Conservation (phyloP, 768 basidiomycete genomes). For the Mycena capillaripes region DNA sequence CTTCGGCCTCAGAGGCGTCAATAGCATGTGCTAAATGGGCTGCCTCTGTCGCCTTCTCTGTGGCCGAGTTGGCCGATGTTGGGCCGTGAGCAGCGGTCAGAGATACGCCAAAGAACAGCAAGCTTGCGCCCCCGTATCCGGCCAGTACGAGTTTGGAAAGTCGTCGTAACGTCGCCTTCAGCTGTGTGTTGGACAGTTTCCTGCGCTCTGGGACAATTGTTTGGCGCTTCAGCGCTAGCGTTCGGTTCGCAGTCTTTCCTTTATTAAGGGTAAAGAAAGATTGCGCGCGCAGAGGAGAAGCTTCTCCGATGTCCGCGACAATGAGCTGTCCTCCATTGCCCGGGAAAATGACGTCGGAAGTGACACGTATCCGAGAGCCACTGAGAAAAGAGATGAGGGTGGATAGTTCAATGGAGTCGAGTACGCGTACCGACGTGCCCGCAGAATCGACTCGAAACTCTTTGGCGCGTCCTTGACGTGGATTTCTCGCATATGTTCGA, state of each 20-base stretch:
- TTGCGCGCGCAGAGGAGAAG: constrained; percentile 49
- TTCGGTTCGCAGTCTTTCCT: constrained; percentile 15
- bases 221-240: constrained; percentile 12
- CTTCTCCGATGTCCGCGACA: constrained; percentile 85
- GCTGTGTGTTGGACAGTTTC: constrained; percentile 57
- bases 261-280: constrained; percentile 40
- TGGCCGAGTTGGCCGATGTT: constrained; percentile 44
- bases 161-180: constrained; percentile 80
- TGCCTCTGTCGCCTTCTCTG: constrained; percentile 69
- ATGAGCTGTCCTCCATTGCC: constrained; percentile 80
- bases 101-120: constrained; percentile 84
- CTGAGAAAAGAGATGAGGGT: constrained; percentile 39
- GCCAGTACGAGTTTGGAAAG: constrained; percentile 88
- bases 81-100: constrained; percentile 51
- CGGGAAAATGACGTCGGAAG: constrained; percentile 79
- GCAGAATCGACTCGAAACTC: constrained; percentile 44
- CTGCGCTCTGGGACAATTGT: constrained; percentile 15
- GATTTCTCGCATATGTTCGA: constrained; percentile 75
- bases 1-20: constrained; percentile 80
- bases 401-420: background rate
- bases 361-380: constrained; percentile 77
- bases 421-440: constrained; percentile 51
- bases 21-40: constrained; percentile 74
- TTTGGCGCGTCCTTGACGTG: constrained; percentile 64
- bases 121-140: constrained; percentile 86